These are phyloP conservation scores for Rhododendron henanense DNA, from an alignment of 148 eudicot genomes.

Conservation along the genomic window DNA sequence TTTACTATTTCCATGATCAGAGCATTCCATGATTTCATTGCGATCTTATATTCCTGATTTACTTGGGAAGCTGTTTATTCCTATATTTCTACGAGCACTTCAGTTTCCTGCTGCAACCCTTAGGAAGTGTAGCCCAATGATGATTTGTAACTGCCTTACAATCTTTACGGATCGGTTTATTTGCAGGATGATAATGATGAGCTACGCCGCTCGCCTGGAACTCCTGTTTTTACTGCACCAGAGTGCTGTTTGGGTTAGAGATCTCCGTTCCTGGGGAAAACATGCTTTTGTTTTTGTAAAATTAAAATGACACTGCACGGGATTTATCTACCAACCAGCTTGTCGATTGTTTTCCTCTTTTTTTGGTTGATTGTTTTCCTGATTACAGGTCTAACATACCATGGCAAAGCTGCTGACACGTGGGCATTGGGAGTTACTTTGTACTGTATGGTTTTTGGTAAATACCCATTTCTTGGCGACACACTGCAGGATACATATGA, in stretches of 20 bases:
- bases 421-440: conserved; percentile 95
- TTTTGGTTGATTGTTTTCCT: not conserved
- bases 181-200: conserved; percentile 83
- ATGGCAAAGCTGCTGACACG: conserved; percentile 84
- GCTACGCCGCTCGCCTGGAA: conserved; percentile 96
- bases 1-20: not conserved
- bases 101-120: not conserved
- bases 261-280: not conserved
- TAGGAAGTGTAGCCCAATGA: not conserved
- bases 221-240: conserved; percentile 96
- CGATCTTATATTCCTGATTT: not conserved
- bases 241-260: conserved; percentile 85
- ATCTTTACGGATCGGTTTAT: not conserved
- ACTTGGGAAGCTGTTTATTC: not conserved
- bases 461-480: conserved; percentile 89
- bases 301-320: not conserved
- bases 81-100: not conserved
- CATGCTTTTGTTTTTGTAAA: not conserved
- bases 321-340: not conserved
- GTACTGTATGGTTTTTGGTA: conserved; percentile 73
- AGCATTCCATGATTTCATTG: not conserved
- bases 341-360: not conserved
- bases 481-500: conserved; percentile 89
- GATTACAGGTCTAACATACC: conserved; percentile 64
- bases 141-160: not conserved